Percentiles rank a stretch among this genome's conserved stretches.
phyloP scores from a whole-genome alignment of 768 basidiomycete species.

The Russula foetens region DNA sequence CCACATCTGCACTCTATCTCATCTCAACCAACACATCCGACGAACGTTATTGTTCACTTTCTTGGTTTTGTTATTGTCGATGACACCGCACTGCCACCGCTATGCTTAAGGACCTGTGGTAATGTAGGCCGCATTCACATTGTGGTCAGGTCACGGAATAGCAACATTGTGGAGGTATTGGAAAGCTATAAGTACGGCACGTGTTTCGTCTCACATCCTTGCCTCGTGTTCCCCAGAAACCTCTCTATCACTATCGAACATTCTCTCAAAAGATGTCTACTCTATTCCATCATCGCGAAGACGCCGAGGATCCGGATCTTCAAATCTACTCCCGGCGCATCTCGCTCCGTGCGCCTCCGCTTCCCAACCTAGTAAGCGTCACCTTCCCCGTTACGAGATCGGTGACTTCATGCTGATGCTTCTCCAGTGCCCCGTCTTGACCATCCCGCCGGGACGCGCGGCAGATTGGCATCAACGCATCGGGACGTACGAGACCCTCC shows the following conservation, averaged over 20 bases:
- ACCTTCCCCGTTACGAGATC: not conserved
- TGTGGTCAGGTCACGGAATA: not conserved
- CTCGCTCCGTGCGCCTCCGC: conserved; percentile 10
- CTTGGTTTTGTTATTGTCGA: not conserved
- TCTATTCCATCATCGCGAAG: not conserved
- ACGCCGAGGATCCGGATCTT: not conserved
- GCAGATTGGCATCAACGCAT: conserved; percentile 14
- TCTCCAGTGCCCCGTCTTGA: not conserved
- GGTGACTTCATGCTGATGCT: not conserved
- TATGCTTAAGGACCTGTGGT: not conserved
- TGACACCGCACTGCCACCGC: too few relatives aligned
- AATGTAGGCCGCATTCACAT: not conserved
- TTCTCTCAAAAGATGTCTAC: not conserved
- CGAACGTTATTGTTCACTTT: not conserved
- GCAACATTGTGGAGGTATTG: not conserved
- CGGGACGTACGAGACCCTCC: not conserved
- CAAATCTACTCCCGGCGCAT: not conserved
- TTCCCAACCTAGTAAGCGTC: conserved; percentile 1
- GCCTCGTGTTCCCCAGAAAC: not conserved
- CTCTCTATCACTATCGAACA: not conserved
- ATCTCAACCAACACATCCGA: too few relatives aligned
- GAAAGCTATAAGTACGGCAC: conserved; percentile 1
- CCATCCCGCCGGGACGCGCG: conserved; percentile 10
- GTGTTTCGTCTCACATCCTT: not conserved
- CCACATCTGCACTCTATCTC: too few relatives aligned